phyloP scores from a whole-genome alignment of 352 stramenopile species.

The Hyaloperonospora arabidopsidis region DNA sequence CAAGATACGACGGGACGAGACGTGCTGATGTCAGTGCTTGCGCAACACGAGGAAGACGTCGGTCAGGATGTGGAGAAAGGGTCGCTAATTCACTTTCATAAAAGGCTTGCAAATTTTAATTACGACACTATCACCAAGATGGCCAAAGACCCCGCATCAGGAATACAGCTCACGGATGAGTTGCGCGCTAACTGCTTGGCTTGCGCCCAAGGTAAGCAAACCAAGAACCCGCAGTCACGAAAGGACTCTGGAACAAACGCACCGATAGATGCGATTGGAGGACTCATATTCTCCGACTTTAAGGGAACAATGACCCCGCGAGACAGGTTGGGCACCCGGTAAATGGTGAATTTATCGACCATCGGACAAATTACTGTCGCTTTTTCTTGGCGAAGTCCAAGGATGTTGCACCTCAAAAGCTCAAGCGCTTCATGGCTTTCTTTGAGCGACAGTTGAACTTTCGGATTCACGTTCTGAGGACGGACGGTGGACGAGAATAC shows the following conservation, averaged over 20 bases:
- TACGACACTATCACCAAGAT: background rate
- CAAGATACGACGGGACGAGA: no score
- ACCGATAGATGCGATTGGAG: background rate
- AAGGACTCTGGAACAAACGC: slow-evolving; percentile 14
- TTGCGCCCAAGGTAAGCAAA: slow-evolving; percentile 19
- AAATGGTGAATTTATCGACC: background rate
- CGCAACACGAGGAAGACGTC: background rate
- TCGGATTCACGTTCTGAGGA: background rate
- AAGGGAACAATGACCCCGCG: background rate
- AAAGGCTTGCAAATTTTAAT: background rate
- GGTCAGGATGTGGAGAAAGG: background rate
- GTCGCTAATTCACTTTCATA: background rate
- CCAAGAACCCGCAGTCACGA: slow-evolving; percentile 8
- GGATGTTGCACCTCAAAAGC: slow-evolving; percentile 1
- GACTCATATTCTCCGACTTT: background rate
- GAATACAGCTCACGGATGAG: background rate
- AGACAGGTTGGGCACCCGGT: background rate
- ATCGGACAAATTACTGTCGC: slow-evolving; percentile 1
- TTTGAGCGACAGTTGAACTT: background rate
- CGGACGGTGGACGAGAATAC: background rate
- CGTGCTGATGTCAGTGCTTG: background rate
- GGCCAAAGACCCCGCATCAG: background rate
- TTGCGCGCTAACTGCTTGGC: slow-evolving; percentile 10
- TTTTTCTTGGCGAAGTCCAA: slow-evolving; percentile 4
- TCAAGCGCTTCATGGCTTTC: background rate